Conservation (phyloP, 352 stramenopile species). For the Globisporangium alternatum region DNA sequence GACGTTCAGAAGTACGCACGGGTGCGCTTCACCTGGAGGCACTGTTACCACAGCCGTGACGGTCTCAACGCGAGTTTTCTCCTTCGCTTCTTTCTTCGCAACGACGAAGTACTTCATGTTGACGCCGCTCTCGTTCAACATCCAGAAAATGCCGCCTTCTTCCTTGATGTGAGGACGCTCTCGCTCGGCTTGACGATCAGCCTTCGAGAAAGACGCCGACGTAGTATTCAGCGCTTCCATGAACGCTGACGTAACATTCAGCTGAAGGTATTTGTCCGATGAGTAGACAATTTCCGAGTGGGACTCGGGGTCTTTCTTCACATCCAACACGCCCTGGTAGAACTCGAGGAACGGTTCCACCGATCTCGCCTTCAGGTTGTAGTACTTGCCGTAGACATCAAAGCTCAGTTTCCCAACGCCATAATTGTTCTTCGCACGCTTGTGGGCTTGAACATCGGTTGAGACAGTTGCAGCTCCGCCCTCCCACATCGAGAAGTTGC, state of each 20-base stretch:
- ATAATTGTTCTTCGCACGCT: conserved; percentile 60
- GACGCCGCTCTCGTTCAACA: conserved; percentile 78
- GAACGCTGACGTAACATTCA: conserved; percentile 83
- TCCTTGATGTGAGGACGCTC: conserved; percentile 80
- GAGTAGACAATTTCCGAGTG: conserved; percentile 70
- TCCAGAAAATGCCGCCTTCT: conserved; percentile 80
- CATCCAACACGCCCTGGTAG: conserved; percentile 72
- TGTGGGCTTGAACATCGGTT: conserved; percentile 37
- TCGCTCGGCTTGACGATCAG: conserved; percentile 37
- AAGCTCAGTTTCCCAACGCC: conserved; percentile 76
- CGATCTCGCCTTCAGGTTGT: conserved; percentile 73
- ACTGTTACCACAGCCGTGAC: conserved; percentile 57
- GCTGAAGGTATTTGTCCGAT: conserved; percentile 81
- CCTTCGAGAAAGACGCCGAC: conserved; percentile 61
- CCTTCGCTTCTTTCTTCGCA: conserved; percentile 61
- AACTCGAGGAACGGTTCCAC: conserved; percentile 86
- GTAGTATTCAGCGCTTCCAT: conserved; percentile 79
- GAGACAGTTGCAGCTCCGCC: conserved; percentile 24
- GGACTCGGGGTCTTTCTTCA: conserved; percentile 70
- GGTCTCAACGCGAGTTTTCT: conserved; percentile 45
- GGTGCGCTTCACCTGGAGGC: conserved; percentile 39
- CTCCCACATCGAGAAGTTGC: conserved; percentile 74
- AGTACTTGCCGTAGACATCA: conserved; percentile 87
- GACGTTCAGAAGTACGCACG: conserved; percentile 60
- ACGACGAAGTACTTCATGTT: conserved; percentile 83